Percentiles rank a stretch among this genome's conserved stretches.
These are phyloP conservation scores for Climacium dendroides DNA, from an alignment of 225 moss, liverwort and hornwort species.

Conservation along the genomic window DNA sequence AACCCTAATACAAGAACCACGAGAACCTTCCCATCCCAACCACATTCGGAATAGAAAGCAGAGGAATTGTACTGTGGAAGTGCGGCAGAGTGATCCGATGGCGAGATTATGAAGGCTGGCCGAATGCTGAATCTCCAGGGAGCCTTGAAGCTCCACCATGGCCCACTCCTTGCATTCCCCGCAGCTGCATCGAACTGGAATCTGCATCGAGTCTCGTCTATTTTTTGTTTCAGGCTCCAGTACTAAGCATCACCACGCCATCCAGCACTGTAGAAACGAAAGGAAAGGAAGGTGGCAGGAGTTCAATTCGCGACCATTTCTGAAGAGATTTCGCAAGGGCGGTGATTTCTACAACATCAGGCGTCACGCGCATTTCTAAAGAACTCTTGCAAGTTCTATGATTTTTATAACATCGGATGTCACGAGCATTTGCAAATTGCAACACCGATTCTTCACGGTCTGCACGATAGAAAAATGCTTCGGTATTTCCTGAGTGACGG, in stretches of 20 bases:
- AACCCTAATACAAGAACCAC: neutral
- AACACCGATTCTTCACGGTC: neutral
- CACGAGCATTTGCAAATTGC: neutral
- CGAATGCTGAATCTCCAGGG: conserved; percentile 39
- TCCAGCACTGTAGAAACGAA: neutral
- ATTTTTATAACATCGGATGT: neutral
- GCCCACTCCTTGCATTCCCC: conserved; percentile 55
- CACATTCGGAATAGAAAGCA: neutral
- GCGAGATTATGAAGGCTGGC: conserved; percentile 20
- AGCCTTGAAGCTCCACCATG: conserved; percentile 62
- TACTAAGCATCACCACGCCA: neutral
- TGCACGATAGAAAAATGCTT: too few relatives aligned
- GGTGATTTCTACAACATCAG: too few relatives aligned
- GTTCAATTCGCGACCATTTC: neutral
- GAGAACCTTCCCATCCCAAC: neutral
- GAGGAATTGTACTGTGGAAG: conserved; percentile 9
- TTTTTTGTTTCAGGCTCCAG: neutral
- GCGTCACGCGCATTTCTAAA: neutral
- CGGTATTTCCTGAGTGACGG: neutral
- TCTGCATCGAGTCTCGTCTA: conserved; percentile 10
- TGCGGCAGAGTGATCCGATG: conserved; percentile 46
- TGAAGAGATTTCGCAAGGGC: neutral
- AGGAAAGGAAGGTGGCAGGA: neutral
- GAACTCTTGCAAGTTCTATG: neutral
- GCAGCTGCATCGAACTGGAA: conserved; percentile 43